Conservation (phyloP, 139 green algal genomes). For the Tetratostichococcus sp. region DNA sequence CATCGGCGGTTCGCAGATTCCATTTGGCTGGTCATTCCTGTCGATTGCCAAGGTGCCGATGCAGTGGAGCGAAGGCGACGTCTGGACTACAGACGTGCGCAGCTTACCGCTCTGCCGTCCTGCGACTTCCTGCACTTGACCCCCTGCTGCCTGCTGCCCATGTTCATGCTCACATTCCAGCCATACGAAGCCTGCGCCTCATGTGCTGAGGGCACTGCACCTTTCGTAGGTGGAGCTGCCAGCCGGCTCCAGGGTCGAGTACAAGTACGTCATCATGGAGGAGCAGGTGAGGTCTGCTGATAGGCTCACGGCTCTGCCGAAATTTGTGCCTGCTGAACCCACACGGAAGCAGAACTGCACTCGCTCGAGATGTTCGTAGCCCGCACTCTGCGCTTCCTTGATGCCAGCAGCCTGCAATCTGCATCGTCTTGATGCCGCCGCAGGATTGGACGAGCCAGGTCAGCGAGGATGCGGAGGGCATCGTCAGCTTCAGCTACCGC, state of each 20-base stretch:
- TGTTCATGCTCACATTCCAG: too few species aligned
- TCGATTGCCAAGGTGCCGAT: conserved; percentile 90
- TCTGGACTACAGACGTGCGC: conserved; percentile 79
- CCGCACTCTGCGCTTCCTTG: too few species aligned
- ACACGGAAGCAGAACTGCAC: too few species aligned
- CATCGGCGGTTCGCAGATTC: conserved; percentile 74
- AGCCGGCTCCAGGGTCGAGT: conserved; percentile 75
- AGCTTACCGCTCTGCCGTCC: background rate
- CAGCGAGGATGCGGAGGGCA: conserved; percentile 69
- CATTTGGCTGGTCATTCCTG: conserved; percentile 88
- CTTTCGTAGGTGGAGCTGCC: conserved; percentile 71
- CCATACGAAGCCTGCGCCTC: too few species aligned
- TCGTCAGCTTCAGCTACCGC: conserved; percentile 77
- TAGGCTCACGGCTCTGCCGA: too few species aligned
- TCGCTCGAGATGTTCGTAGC: too few species aligned
- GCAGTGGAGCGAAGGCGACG: conserved; percentile 75
- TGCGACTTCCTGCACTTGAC: too few species aligned
- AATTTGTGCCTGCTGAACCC: too few species aligned
- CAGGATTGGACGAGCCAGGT: conserved; percentile 86
- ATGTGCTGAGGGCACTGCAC: background rate
- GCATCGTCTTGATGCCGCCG: background rate
- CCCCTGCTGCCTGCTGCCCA: too few species aligned
- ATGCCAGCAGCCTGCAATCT: background rate
- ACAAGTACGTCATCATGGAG: conserved; percentile 94
- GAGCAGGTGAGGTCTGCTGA: conserved; percentile 68